Base-by-base conservation (phyloP, 1,139 yeast genomes). In the Taphrina populina region DNA sequence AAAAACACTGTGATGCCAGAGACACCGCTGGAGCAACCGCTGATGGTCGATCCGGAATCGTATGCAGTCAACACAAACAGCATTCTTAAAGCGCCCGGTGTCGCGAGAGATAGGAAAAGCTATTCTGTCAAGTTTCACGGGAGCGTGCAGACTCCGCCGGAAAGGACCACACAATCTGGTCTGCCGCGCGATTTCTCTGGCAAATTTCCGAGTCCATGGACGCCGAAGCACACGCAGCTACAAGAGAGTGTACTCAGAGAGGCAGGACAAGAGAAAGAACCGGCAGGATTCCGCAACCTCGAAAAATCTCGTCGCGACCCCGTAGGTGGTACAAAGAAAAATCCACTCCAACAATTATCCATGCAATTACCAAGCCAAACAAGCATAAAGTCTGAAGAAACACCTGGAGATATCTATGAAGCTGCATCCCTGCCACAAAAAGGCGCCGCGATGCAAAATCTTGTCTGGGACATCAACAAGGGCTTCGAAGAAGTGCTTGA, bases 161-260 rank as follows among this genome's bases (percentile, higher is more conserved):
- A 26, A 17, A 15, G 37, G 4, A 27, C 26, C 19, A 8, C 34
- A 13, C 17, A 32, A 8, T 37, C 54, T 2, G 54, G 40, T 7
- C 27, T 49, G 17, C 54, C 54, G 11, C 40, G 37, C 21, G 29
- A 32, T 2, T 39, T 49, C 39, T 40, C 54, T 2, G 54, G 54
- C 34, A 39, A 40, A n/a, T 49, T 49, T 24, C 54, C 54, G 2
- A 49, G 54, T 23, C 54, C 54, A 2, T 49, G 43, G 39, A 49
- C 46, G 3, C 46, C 54, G n/a, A 49, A 17, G 23, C 13, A 20
- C 4, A 20, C 19, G 21, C 44, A 11, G n/a, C 10, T 5, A 3
- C 44, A 35, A 23, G 24, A 34, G 11, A n/a, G n/a, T n/a, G n/a
- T n/a, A n/a, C n/a, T n/a, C n/a, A n/a, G n/a, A n/a, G n/a, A n/a